A percentile compares a stretch with the other conserved stretches of the same genome.
These are phyloP conservation scores for Sugiyamaella mastotermitis DNA, from an alignment of 805 yeast genomes.

Conservation along the genomic window DNA sequence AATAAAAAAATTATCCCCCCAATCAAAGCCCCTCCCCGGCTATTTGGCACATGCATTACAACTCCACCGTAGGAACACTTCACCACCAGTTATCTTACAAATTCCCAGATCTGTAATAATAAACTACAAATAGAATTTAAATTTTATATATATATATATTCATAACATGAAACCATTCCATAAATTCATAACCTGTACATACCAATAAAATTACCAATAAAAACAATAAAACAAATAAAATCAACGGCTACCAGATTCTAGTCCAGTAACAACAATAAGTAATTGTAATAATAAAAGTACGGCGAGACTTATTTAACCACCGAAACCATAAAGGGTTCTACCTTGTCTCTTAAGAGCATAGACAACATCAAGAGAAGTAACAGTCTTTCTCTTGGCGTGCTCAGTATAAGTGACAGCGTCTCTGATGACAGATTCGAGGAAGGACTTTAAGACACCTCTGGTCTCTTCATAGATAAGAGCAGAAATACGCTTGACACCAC, in stretches of 20 bases:
- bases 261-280: no score
- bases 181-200: background rate
- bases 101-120: no score
- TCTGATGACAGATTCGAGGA: slow-evolving; percentile 95
- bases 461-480: slow-evolving; percentile 98
- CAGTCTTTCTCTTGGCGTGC: slow-evolving; percentile 99
- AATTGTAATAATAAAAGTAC: no score
- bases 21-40: no score
- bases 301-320: slow-evolving; percentile 74
- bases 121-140: no score
- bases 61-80: no score
- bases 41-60: no score
- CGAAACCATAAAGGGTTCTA: slow-evolving; percentile 99
- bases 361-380: slow-evolving; percentile 96
- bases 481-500: slow-evolving; percentile 99
- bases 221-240: background rate
- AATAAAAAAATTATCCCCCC: no score
- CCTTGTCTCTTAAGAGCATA: slow-evolving; percentile 99
- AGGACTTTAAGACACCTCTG: slow-evolving; percentile 91
- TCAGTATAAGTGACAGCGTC: slow-evolving; percentile 99
- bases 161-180: no score
- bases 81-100: no score
- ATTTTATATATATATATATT: no score
- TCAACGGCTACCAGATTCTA: background rate
- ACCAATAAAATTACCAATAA: background rate